Percentiles rank a stretch among this genome's conserved stretches.
These are phyloP conservation scores for Chlorella sp. DNA, from an alignment of 139 green algal species.

Conservation along the genomic window DNA sequence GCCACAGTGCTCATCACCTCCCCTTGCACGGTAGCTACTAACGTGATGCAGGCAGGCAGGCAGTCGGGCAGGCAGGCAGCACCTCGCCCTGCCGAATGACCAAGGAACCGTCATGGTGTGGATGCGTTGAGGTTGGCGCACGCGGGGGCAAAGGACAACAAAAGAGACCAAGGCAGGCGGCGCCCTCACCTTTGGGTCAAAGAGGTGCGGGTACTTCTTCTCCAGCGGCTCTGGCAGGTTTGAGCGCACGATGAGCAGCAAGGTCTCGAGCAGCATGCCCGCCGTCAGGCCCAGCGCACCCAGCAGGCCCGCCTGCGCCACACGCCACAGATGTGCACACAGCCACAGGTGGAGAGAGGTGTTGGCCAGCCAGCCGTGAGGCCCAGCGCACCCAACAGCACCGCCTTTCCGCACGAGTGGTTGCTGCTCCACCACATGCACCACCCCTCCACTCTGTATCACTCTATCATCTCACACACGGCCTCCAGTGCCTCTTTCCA, in stretches of 20 bases:
- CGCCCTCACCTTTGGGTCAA: not conserved
- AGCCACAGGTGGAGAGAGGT: not conserved
- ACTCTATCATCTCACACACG: no score
- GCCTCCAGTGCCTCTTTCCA: no score
- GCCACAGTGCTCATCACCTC: no score
- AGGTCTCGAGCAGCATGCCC: conserved; percentile 60
- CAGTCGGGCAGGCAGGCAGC: no score
- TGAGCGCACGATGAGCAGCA: conserved; percentile 57
- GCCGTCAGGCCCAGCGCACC: conserved; percentile 41
- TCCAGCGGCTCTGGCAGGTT: conserved; percentile 21
- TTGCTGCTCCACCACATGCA: no score
- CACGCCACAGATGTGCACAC: not conserved
- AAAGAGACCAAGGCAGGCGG: no score
- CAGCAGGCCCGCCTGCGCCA: conserved; percentile 25
- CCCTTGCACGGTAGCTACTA: no score
- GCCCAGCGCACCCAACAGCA: not conserved
- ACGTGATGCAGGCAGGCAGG: no score
- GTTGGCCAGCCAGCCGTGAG: not conserved
- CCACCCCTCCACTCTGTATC: no score
- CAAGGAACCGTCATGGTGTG: no score
- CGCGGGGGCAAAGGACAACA: no score
- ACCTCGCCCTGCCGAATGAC: not conserved
- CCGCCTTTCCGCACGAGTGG: not conserved
- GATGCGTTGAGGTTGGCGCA: not conserved
- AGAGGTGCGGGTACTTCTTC: not conserved